A percentile compares a stretch with the other conserved stretches of the same genome.
These are phyloP conservation scores for Monilinia polystroma DNA, from an alignment of 2,329 filamentous ascomycete species.

Conservation along the genomic window DNA sequence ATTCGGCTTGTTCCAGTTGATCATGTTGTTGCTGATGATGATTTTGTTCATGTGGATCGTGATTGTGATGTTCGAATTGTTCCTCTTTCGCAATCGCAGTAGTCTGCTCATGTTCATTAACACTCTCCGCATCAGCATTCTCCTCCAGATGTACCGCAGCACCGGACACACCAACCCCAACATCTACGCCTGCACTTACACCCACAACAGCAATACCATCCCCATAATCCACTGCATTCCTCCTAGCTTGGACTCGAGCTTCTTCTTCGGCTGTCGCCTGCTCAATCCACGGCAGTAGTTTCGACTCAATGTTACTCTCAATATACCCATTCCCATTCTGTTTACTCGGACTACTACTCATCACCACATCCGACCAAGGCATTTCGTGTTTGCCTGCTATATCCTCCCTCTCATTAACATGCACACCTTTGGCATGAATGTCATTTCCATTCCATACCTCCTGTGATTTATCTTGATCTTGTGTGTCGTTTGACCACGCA, in stretches of 20 bases:
- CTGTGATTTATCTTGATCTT: constrained; percentile 1
- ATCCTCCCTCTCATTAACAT: not conserved
- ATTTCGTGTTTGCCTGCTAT: constrained; percentile 1
- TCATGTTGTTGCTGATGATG: not conserved
- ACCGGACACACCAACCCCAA: not conserved
- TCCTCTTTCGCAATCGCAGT: not conserved
- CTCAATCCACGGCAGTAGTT: constrained; percentile 22
- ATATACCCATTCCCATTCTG: constrained; percentile 16
- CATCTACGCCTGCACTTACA: not conserved
- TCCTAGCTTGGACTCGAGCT: constrained; percentile 19
- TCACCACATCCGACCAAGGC: constrained; percentile 19
- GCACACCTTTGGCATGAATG: not conserved
- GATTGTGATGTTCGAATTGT: not conserved
- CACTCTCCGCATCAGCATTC: not conserved
- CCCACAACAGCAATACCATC: not conserved
- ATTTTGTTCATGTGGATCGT: constrained; percentile 8
- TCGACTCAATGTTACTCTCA: constrained; percentile 21
- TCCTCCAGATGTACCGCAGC: not conserved
- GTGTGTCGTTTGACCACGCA: not conserved
- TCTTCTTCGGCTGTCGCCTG: constrained; percentile 21
- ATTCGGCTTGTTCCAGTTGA: constrained; percentile 3
- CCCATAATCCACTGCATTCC: constrained; percentile 8
- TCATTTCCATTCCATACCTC: constrained; percentile 11
- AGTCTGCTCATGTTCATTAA: not conserved
- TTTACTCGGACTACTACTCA: constrained; percentile 14